A percentile compares a stretch with the other conserved stretches of the same genome.
Conservation (phyloP, 805 yeast species). For the Candida palmyrensis region DNA sequence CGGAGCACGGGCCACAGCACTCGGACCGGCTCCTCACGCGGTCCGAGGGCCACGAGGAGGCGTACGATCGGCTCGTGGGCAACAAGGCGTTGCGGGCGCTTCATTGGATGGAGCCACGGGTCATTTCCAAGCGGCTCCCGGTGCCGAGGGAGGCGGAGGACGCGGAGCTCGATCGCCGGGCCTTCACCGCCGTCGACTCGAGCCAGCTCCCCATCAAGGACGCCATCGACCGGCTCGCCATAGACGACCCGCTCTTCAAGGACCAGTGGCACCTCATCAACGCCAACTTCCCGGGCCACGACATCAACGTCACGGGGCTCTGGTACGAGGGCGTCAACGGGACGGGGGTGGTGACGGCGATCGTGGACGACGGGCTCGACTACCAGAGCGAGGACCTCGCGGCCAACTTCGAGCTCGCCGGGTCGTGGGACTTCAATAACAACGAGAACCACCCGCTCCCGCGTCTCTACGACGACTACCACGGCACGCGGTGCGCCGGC, state of each 20-base stretch:
- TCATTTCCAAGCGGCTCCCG: slow-evolving; percentile 54
- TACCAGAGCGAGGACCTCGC: slow-evolving; percentile 68
- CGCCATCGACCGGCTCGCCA: slow-evolving; percentile 50
- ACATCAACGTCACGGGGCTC: slow-evolving; percentile 78
- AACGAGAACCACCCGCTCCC: slow-evolving; percentile 76
- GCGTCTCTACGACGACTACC: slow-evolving; percentile 73
- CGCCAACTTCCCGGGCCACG: slow-evolving; percentile 67
- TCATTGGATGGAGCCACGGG: slow-evolving; percentile 50
- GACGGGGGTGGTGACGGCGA: slow-evolving; percentile 73
- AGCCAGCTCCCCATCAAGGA: slow-evolving; percentile 41
- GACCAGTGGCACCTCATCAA: slow-evolving; percentile 94
- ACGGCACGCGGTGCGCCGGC: slow-evolving; percentile 97
- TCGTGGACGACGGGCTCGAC: slow-evolving; percentile 94
- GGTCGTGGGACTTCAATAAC: slow-evolving; percentile 92
- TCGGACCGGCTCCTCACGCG: background rate
- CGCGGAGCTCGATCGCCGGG: no score
- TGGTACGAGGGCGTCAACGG: slow-evolving; percentile 87
- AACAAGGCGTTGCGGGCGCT: slow-evolving; percentile 39
- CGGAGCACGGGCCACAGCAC: slow-evolving; percentile 10
- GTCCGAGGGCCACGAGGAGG: slow-evolving; percentile 17
- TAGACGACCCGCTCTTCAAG: slow-evolving; percentile 77
- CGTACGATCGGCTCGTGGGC: slow-evolving; percentile 18
- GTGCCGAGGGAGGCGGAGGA: slow-evolving; percentile 30
- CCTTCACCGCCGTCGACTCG: slow-evolving; percentile 43
- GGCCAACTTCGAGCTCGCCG: slow-evolving; percentile 64